Evolutionary conservation across 2,329 filamentous ascomycete species (phyloP).

Genomic region (Botrytis tulipae): DNA sequence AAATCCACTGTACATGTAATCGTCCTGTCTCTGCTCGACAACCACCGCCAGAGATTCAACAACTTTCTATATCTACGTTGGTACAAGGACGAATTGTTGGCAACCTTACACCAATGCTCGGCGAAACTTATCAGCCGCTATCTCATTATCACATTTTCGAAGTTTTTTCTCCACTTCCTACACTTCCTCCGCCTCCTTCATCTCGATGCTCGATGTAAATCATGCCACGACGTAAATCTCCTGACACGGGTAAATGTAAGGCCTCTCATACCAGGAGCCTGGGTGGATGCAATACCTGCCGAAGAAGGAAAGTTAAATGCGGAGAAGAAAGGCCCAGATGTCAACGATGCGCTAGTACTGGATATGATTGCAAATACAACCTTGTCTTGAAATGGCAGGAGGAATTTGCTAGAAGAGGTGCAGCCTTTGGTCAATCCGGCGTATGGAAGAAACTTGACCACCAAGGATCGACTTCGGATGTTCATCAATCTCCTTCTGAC

Average conservation of each 20-base stretch:
- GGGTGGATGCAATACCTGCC: not conserved
- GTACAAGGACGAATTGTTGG: not conserved
- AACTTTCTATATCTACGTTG: not conserved
- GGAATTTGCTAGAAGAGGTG: not conserved
- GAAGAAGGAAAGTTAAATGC: not conserved
- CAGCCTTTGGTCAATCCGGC: not conserved
- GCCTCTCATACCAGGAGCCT: not conserved
- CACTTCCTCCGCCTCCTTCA: not conserved
- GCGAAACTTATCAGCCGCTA: not conserved
- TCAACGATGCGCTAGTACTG: not conserved
- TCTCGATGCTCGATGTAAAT: not conserved
- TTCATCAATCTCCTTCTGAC: not conserved
- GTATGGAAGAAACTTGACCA: not conserved
- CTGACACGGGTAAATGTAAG: not conserved
- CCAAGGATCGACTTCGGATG: not conserved
- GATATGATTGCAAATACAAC: not conserved
- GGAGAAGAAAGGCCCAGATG: not conserved
- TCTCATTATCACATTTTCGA: not conserved
- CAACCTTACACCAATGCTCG: not conserved
- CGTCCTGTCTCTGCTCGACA: not conserved
- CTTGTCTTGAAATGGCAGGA: not conserved
- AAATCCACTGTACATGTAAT: not conserved
- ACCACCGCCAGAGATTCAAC: not conserved
- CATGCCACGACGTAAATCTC: not conserved
- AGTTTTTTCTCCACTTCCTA: not conserved